Base-by-base conservation (phyloP, 345 rosid species). In the Arabidopsis suecica region DNA sequence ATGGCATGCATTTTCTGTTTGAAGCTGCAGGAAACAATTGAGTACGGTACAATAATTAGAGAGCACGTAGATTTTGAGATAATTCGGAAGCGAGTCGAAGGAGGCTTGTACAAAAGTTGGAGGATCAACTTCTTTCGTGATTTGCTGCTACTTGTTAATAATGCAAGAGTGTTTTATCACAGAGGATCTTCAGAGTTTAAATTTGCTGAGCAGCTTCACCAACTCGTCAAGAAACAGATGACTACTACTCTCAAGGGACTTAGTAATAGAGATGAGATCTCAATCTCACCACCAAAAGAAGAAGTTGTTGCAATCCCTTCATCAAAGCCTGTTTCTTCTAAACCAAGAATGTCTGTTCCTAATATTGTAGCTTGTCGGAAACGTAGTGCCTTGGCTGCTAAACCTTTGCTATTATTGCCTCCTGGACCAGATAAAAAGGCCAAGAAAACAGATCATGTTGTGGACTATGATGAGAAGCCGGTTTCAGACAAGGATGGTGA, bases 11-110 rank as follows among this genome's bases (percentile, higher is more conserved):
- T 50, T 9, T 50, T 50, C 12, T 20, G 55, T 9, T 50, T 53
- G 78, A 42, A 37, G 20, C 61, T 58, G 65, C 87, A 89, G 88
- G 88, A 87, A 87, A 80, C 64, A 16, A 16, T 16, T 2, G 68
- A 78, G 48, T 86, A 82, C 78, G 38, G 7, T 41, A 79, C 69
- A 22, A 36, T 84, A 41, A 71, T 89, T 3, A 68, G 83, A 40
- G 85, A 89, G 65, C 94, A 84, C 70, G 25, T 86, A 6, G 91
- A 89, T 40, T 78, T 89, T n/a, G 80, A 81, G 56, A 81, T 68
- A 0, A 78, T 89, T 16, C 72, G 76, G 16, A 72, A 37, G 3
- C 78, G 86, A 61, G 73, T 86, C 0, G 81, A 84, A 71, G 75
- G 79, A 56, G 86, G 81, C 4, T 72, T 18, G 47, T 87, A 89